A percentile compares a stretch with the other conserved stretches of the same genome.
Evolutionary conservation across 2,329 filamentous ascomycete species (phyloP).

Genomic region (Arthrobotrys conoides): DNA sequence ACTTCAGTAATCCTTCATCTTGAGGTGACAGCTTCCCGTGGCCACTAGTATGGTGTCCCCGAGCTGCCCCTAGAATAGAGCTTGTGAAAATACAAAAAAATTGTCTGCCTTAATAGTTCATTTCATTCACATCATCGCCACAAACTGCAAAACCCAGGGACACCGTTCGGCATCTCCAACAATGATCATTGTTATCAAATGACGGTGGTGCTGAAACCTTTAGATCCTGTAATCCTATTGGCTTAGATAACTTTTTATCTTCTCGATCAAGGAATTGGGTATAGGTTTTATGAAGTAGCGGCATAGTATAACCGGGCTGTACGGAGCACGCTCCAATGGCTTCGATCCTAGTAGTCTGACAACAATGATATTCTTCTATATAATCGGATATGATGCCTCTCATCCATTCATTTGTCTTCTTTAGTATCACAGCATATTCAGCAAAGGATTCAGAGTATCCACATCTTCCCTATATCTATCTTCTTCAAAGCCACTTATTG

Average conservation of each 20-base stretch:
- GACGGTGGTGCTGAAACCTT: constrained; percentile 13
- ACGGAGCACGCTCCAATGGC: constrained; percentile 20
- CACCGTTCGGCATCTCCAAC: constrained; percentile 51
- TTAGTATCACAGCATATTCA: constrained; percentile 10
- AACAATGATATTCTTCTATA: constrained; percentile 55
- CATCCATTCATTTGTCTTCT: constrained; percentile 3
- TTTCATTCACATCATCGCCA: constrained; percentile 41
- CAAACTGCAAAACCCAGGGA: constrained; percentile 11
- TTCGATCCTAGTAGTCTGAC: not conserved
- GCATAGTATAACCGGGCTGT: constrained; percentile 45
- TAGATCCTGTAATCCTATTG: constrained; percentile 43
- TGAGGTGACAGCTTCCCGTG: not conserved
- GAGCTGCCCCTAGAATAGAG: not conserved
- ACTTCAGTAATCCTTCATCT: constrained; percentile 15
- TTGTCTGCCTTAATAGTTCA: constrained; percentile 40
- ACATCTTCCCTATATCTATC: not conserved
- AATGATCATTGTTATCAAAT: constrained; percentile 7
- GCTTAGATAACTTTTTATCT: constrained; percentile 53
- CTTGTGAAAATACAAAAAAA: constrained; percentile 12
- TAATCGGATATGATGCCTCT: constrained; percentile 26
- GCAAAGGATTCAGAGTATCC: constrained; percentile 7
- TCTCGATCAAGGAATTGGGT: constrained; percentile 27
- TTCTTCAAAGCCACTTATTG: not conserved
- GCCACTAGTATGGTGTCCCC: constrained; percentile 19
- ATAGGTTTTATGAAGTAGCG: constrained; percentile 22